A percentile compares a stretch with the other conserved stretches of the same genome.
Conservation (phyloP, 2,329 filamentous ascomycete species). For the Fusarium sp. region DNA sequence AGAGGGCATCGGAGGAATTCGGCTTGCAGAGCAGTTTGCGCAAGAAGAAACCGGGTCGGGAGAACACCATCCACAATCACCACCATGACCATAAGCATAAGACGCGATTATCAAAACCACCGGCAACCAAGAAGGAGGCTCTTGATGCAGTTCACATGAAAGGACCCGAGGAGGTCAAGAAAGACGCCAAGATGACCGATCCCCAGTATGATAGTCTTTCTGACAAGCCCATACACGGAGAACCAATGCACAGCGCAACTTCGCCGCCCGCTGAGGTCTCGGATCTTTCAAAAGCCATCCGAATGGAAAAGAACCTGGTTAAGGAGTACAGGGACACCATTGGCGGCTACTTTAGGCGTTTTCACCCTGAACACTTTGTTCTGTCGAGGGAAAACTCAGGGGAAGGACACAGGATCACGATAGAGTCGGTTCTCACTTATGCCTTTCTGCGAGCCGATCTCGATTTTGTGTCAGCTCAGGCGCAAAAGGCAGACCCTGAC, state of each 20-base stretch:
- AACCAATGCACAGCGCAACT: slow-evolving; percentile 53
- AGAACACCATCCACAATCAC: slow-evolving; percentile 34
- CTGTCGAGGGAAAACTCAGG: slow-evolving; percentile 49
- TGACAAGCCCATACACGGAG: slow-evolving; percentile 53
- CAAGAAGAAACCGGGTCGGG: slow-evolving; percentile 53
- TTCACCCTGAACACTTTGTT: slow-evolving; percentile 83
- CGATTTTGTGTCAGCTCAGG: slow-evolving; percentile 93
- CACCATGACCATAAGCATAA: slow-evolving; percentile 39
- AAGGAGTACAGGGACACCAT: slow-evolving; percentile 84
- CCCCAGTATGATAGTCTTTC: slow-evolving; percentile 49
- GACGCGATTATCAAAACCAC: slow-evolving; percentile 30
- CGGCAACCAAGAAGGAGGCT: slow-evolving; percentile 42
- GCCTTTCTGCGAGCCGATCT: slow-evolving; percentile 94
- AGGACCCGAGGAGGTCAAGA: slow-evolving; percentile 59
- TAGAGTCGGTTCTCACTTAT: slow-evolving; percentile 87
- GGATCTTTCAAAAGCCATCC: slow-evolving; percentile 71
- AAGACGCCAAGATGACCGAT: slow-evolving; percentile 52
- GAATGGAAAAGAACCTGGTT: slow-evolving; percentile 79
- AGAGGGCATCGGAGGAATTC: slow-evolving; percentile 82
- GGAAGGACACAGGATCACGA: slow-evolving; percentile 62
- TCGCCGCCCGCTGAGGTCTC: slow-evolving; percentile 64
- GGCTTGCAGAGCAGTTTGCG: slow-evolving; percentile 81
- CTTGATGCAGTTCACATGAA: slow-evolving; percentile 61
- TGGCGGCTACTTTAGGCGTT: slow-evolving; percentile 94
- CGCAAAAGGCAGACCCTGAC: slow-evolving; percentile 79